Conservation (phyloP, 208 protist genomes). For the Leishmania tarentolae region DNA sequence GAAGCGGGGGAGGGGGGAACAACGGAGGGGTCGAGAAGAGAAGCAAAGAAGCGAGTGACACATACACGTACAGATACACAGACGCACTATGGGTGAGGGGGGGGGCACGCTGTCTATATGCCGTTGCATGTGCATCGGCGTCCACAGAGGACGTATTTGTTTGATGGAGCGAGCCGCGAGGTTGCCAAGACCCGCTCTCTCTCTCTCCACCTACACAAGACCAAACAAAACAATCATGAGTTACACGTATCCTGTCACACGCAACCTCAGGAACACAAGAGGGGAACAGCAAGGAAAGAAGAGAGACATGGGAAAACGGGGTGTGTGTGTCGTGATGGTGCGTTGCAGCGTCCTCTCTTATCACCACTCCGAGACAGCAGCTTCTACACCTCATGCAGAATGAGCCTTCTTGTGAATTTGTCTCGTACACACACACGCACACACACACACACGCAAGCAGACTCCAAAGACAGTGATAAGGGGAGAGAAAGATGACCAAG, state of each 20-base stretch:
- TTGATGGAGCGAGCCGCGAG: background rate
- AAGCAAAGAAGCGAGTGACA: background rate
- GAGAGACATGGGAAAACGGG: background rate
- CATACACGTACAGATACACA: background rate
- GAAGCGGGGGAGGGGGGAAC: background rate
- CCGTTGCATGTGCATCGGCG: background rate
- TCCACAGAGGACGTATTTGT: background rate
- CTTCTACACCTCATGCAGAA: background rate
- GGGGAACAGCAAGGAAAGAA: background rate
- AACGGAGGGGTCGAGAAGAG: background rate
- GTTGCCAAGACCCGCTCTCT: background rate
- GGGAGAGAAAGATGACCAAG: background rate
- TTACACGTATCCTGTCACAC: background rate
- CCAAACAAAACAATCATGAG: background rate
- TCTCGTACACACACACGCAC: background rate
- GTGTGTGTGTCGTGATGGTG: background rate
- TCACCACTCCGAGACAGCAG: background rate
- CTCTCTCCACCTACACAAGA: too few species aligned
- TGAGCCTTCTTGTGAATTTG: background rate
- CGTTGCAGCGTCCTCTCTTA: too few species aligned
- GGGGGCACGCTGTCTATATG: background rate
- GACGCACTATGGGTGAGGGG: too few species aligned
- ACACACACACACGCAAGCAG: background rate
- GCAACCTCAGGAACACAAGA: background rate
- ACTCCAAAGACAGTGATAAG: background rate